Evolutionary conservation across 2,329 filamentous ascomycete species (phyloP), one percentile per base, ranked within the genome.

Genomic region (Calonectria pseudoreteaudii): DNA sequence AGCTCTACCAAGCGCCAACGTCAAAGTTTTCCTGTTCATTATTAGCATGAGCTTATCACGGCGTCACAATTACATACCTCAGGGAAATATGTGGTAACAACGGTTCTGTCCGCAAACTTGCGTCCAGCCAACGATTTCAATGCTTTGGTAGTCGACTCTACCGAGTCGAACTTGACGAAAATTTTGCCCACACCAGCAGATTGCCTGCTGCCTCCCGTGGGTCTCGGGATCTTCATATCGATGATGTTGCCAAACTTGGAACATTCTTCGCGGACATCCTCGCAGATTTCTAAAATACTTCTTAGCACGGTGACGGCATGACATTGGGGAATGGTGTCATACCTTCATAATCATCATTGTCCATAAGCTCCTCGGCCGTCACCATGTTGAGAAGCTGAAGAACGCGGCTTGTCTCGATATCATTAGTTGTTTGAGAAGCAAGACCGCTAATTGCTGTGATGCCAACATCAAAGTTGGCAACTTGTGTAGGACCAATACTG

Each of bases 371-470:
- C 80, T 99, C 97, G 0, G 95, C 90, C 0, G 97, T 99, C 44
- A 99, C 96, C 97, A 99, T 99, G 87, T 99, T 99, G 82, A 99
- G 91, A 75, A 99, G 88, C 86, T 98, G 96, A 74, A 99, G 84
- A 20, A 99, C 96, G 70, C 94, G 91, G 77, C 94, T 94, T 74
- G 93, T 92, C 79, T 98, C 95, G 41, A 94, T 88, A 74, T 96
- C 94, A 70, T 90, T 90, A 47, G 94, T 94, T 4, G 93, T 95
- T 26, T 97, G 98, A 72, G 96, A 96, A 47, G 97, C 97, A 80
- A 99, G 94, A 91, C 98, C 95, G 66, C 96, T 98, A 93, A 99
- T 98, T 76, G 97, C 97, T 79, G 97, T 97, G 75, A 99, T 96
- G 70, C 96, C 95, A 90, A 98, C 97, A 82, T 99, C 97, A 50